Evolutionary conservation across 805 yeast genomes (phyloP).

Genomic region (Wickerhamiella domercqiae): DNA sequence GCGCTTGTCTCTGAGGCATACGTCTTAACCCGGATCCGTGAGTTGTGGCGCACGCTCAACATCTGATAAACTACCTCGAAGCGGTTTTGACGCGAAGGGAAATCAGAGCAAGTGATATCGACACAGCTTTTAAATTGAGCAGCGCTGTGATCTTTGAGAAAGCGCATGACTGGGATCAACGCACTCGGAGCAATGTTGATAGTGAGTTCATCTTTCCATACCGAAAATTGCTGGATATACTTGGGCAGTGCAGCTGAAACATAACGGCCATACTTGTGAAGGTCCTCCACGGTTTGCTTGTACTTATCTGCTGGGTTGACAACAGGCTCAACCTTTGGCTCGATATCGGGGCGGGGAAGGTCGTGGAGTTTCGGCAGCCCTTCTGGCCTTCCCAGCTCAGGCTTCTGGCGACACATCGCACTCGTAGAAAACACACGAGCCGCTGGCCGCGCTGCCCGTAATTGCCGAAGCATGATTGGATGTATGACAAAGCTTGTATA

Average conservation of each 20-base stretch:
- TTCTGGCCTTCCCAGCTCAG: slow-evolving; percentile 18
- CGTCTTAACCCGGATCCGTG: slow-evolving; percentile 78
- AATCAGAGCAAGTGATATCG: slow-evolving; percentile 79
- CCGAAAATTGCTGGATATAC: slow-evolving; percentile 66
- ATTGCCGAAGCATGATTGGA: background rate
- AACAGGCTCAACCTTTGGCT: slow-evolving; percentile 20
- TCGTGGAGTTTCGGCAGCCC: slow-evolving; percentile 22
- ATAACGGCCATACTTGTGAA: slow-evolving; percentile 70
- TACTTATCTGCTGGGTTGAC: slow-evolving; percentile 64
- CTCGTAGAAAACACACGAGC: background rate
- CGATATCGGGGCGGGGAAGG: slow-evolving; percentile 21
- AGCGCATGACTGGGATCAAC: slow-evolving; percentile 51
- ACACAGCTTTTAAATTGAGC: slow-evolving; percentile 63
- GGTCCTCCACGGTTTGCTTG: slow-evolving; percentile 47
- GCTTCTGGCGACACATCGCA: background rate
- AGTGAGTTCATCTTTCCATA: slow-evolving; percentile 81
- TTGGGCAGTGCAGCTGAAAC: slow-evolving; percentile 67
- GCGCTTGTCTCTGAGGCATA: slow-evolving; percentile 71
- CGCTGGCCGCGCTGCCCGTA: background rate
- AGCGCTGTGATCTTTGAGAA: slow-evolving; percentile 63
- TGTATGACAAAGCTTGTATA: no score
- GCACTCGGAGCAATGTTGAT: slow-evolving; percentile 64
- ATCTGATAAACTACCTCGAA: slow-evolving; percentile 79
- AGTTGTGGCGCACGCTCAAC: slow-evolving; percentile 66
- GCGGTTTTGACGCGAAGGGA: slow-evolving; percentile 67